Evolutionary conservation across 164 flowering plant species (phyloP).

Genomic region (Malania oleifera): DNA sequence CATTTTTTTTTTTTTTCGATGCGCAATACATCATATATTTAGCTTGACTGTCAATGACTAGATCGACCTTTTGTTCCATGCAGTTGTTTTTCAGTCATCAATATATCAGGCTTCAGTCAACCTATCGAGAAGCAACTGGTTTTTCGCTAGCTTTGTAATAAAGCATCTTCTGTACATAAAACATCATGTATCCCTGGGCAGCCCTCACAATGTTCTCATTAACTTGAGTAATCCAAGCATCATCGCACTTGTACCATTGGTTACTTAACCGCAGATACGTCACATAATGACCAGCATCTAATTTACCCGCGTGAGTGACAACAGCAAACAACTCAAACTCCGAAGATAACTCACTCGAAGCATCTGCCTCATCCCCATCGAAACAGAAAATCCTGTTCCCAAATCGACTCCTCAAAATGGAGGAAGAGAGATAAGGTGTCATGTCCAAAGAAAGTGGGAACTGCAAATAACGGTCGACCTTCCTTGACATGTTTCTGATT

Average conservation of each 20-base stretch:
- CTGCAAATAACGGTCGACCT: slow-evolving; percentile 79
- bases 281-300: slow-evolving; percentile 86
- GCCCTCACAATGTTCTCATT: slow-evolving; percentile 6
- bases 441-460: slow-evolving; percentile 84
- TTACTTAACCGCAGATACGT: slow-evolving; percentile 1
- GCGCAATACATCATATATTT: not conserved
- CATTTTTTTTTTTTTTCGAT: slow-evolving; percentile 9
- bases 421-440: slow-evolving; percentile 85
- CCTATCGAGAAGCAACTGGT: slow-evolving; percentile 20
- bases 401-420: slow-evolving; percentile 69
- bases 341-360: slow-evolving; percentile 44
- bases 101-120: not conserved
- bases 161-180: slow-evolving; percentile 5
- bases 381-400: slow-evolving; percentile 70
- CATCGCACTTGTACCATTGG: slow-evolving; percentile 6
- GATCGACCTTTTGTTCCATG: not conserved
- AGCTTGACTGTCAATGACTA: slow-evolving; percentile 7
- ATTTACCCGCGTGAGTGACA: slow-evolving; percentile 73
- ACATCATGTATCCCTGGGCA: slow-evolving; percentile 4
- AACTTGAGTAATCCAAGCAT: slow-evolving; percentile 5
- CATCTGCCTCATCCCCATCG: slow-evolving; percentile 59
- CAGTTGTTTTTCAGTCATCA: slow-evolving; percentile 1
- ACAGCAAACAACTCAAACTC: slow-evolving; percentile 93
- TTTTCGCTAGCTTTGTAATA: slow-evolving; percentile 54
- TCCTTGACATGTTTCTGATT: slow-evolving; percentile 67